These are phyloP conservation scores for Sophora flavescens DNA, from an alignment of 306 rosid species.

Conservation along the genomic window DNA sequence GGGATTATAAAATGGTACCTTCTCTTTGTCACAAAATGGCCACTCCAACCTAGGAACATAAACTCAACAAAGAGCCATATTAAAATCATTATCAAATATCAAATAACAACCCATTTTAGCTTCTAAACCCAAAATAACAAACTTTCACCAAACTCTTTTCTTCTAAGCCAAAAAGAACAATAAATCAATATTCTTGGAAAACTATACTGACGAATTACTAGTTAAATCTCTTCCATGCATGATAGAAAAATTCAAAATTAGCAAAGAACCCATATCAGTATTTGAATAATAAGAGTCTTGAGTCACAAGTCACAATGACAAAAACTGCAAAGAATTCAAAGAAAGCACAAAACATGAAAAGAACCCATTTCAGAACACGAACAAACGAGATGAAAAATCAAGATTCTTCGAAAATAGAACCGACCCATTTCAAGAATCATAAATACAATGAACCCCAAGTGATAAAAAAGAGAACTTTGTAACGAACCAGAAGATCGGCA, in stretches of 20 bases:
- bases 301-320: not conserved
- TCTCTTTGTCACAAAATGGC: slow-evolving; percentile 77
- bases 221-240: not conserved
- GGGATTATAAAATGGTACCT: slow-evolving; percentile 88
- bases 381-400: not conserved
- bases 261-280: not conserved
- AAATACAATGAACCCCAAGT: not conserved
- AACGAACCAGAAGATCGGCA: slow-evolving; percentile 74
- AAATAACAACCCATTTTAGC: slow-evolving; percentile 20
- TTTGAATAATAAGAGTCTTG: not conserved
- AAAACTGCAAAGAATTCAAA: not conserved
- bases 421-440: slow-evolving; percentile 28
- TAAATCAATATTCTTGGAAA: slow-evolving; percentile 28
- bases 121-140: slow-evolving; percentile 8
- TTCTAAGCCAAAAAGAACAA: not conserved
- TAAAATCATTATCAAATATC: slow-evolving; percentile 14
- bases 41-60: slow-evolving; percentile 80
- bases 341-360: not conserved
- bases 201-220: not conserved
- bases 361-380: not conserved
- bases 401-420: slow-evolving; percentile 1
- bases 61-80: slow-evolving; percentile 25
- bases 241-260: not conserved
- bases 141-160: slow-evolving; percentile 18
- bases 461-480: not conserved